Conservation (phyloP, 1,284 basidiomycete genomes). For the Ustilago tritici region DNA sequence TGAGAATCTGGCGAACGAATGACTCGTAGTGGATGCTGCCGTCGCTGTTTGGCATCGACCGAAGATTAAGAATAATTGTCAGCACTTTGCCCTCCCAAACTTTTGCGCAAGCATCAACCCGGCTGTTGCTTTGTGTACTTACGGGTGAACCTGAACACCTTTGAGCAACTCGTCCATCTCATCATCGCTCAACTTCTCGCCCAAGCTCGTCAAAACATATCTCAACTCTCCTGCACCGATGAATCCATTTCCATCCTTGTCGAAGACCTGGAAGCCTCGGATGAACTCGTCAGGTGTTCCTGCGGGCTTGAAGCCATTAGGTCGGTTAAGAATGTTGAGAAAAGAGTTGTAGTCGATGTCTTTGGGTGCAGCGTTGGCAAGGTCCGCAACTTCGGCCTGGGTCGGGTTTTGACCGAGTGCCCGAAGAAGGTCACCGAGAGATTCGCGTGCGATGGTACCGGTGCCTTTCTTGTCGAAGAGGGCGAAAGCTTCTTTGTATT, state of each 20-base stretch:
- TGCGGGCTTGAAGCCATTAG: conserved; percentile 93
- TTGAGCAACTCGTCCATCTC: conserved; percentile 98
- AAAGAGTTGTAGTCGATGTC: conserved; percentile 80
- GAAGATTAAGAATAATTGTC: background rate
- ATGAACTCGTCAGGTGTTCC: conserved; percentile 86
- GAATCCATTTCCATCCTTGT: conserved; percentile 96
- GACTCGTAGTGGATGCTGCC: conserved; percentile 98
- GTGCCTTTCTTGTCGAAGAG: conserved; percentile 97
- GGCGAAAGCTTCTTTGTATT: conserved; percentile 89
- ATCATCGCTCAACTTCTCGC: conserved; percentile 96
- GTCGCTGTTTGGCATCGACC: conserved; percentile 76
- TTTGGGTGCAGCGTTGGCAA: conserved; percentile 79
- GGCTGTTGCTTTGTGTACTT: conserved; percentile 68
- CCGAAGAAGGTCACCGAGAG: conserved; percentile 92
- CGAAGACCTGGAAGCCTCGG: conserved; percentile 98
- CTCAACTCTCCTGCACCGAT: conserved; percentile 91
- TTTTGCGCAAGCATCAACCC: background rate
- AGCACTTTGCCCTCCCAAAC: background rate
- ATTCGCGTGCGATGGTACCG: conserved; percentile 86
- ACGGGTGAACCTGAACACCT: conserved; percentile 88
- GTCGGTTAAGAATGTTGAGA: conserved; percentile 88
- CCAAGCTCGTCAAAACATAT: conserved; percentile 94
- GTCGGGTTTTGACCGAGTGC: conserved; percentile 98
- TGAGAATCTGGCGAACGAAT: conserved; percentile 88
- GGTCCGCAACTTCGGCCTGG: conserved; percentile 90